Evolutionary conservation across 495 filamentous ascomycete genomes (phyloP).

Genomic region (Amphirosellinia nigrospora): DNA sequence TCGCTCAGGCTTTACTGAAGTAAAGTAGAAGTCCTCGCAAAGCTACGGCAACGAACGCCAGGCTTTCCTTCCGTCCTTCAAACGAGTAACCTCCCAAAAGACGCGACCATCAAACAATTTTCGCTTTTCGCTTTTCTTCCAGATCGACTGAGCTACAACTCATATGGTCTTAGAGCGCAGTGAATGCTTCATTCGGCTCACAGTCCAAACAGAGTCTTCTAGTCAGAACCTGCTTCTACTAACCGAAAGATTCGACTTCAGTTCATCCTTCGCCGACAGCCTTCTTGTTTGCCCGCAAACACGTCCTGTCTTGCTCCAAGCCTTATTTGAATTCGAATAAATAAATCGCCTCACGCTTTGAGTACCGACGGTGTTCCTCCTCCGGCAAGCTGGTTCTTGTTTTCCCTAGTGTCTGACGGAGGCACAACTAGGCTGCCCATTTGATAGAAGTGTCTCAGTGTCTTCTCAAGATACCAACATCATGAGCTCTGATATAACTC

Average conservation of each 20-base stretch:
- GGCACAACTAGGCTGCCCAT: not conserved
- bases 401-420: not conserved
- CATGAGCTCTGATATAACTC: not conserved
- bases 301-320: not conserved
- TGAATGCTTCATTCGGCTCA: not conserved
- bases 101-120: too few species aligned
- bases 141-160: not conserved
- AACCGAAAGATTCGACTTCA: conserved; percentile 2
- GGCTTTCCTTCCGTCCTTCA: not conserved
- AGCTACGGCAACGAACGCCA: not conserved
- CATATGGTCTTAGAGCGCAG: not conserved
- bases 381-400: not conserved
- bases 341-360: not conserved
- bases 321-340: too few species aligned
- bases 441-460: not conserved
- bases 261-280: not conserved
- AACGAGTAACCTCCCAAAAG: too few species aligned
- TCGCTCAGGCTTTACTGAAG: too few species aligned
- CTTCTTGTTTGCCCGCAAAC: not conserved
- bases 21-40: too few species aligned
- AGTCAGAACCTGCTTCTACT: not conserved
- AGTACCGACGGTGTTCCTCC: not conserved
- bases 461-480: too few species aligned
- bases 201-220: too few species aligned
- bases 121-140: too few species aligned